A percentile compares a stretch with the other conserved stretches of the same genome.
Evolutionary conservation across 441 rosid genomes (phyloP).

Genomic region (Mallotus repandus): DNA sequence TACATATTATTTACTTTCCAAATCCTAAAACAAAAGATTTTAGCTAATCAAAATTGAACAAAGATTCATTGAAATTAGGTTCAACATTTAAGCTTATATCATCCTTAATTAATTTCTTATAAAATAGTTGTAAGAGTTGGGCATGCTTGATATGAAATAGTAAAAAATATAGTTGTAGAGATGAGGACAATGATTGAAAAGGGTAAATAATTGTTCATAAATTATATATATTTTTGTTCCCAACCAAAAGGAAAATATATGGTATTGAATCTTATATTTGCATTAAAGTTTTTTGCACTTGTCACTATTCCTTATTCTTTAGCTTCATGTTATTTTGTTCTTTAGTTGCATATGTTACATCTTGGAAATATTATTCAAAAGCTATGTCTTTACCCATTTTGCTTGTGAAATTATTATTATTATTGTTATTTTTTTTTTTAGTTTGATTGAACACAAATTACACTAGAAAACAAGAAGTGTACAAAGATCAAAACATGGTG

Average conservation of each 20-base stretch:
- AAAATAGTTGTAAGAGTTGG: not conserved
- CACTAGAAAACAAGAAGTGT: not conserved
- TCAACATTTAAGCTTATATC: not conserved
- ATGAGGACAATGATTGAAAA: conserved; percentile 2
- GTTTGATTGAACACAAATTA: no score
- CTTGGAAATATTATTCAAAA: not conserved
- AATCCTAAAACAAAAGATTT: not conserved
- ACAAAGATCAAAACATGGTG: not conserved
- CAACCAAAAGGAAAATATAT: not conserved
- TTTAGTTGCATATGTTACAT: not conserved
- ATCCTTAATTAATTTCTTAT: no score
- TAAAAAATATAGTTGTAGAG: not conserved
- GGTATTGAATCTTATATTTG: not conserved
- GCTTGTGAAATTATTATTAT: not conserved
- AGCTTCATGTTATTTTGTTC: not conserved
- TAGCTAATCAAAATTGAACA: conserved; percentile 1
- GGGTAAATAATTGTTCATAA: conserved; percentile 1
- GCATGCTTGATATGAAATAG: not conserved
- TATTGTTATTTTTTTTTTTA: not conserved
- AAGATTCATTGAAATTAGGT: not conserved
- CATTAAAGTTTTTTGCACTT: conserved; percentile 8
- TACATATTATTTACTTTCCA: not conserved
- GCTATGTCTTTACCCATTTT: not conserved
- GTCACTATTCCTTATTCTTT: not conserved
- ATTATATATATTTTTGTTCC: not conserved